These are phyloP conservation scores for Trichoderma hamatum DNA, from an alignment of 2,329 filamentous ascomycete species.

Conservation along the genomic window DNA sequence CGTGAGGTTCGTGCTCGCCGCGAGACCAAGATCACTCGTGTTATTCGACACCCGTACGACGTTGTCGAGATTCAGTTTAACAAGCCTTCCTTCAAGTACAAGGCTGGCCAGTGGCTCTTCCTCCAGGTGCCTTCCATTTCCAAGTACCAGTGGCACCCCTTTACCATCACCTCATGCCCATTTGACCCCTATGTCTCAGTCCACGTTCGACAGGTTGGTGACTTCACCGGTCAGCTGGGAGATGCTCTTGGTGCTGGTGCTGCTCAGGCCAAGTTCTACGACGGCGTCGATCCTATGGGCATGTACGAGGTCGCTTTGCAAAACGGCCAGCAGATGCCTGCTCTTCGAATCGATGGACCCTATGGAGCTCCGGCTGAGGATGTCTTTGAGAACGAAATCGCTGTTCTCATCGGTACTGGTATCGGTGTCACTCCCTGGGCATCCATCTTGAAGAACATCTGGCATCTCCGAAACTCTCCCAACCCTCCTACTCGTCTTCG, in stretches of 20 bases:
- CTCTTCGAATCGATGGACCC: constrained; percentile 87
- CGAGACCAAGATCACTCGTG: constrained; percentile 86
- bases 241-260: constrained; percentile 90
- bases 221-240: constrained; percentile 93
- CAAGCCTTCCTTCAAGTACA: constrained; percentile 97
- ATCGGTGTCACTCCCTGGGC: constrained; percentile 89
- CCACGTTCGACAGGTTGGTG: constrained; percentile 93
- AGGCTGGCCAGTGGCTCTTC: constrained; percentile 97
- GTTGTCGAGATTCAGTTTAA: constrained; percentile 96
- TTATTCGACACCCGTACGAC: constrained; percentile 94
- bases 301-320: constrained; percentile 98
- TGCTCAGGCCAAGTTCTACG: constrained; percentile 86
- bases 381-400: constrained; percentile 91
- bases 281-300: constrained; percentile 85
- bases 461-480: constrained; percentile 87
- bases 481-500: constrained; percentile 88
- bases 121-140: constrained; percentile 90
- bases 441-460: constrained; percentile 93
- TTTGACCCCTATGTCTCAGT: constrained; percentile 94
- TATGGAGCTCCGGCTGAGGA: constrained; percentile 97
- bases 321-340: constrained; percentile 91
- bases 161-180: constrained; percentile 97
- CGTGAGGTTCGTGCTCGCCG: constrained; percentile 85
- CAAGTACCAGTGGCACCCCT: constrained; percentile 93
- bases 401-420: constrained; percentile 81